Conservation (phyloP, 169 alveolate genomes). For the Eimeria zaria region DNA sequence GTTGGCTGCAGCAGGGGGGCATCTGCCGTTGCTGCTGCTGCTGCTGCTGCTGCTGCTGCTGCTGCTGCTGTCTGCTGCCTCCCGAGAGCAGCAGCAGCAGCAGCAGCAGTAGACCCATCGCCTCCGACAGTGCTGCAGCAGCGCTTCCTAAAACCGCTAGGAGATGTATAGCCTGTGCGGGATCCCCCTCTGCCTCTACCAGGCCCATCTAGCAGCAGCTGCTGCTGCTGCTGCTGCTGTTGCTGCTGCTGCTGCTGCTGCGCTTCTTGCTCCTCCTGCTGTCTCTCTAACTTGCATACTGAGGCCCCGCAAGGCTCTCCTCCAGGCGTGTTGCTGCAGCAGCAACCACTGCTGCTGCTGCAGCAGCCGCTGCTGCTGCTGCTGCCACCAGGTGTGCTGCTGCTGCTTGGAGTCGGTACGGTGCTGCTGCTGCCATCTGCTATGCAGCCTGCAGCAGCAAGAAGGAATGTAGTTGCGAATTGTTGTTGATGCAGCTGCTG, state of each 20-base stretch:
- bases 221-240: slow-evolving; percentile 32
- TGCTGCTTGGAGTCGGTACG: slow-evolving; percentile 60
- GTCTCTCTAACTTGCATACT: slow-evolving; percentile 52
- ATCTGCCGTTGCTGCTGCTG: slow-evolving; percentile 34
- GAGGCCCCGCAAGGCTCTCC: slow-evolving; percentile 40
- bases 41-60: slow-evolving; percentile 13
- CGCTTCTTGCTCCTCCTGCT: slow-evolving; percentile 40
- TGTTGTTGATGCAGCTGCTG: slow-evolving; percentile 77
- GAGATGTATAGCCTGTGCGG: slow-evolving; percentile 48
- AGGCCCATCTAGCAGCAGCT: slow-evolving; percentile 62
- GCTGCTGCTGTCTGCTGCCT: slow-evolving; percentile 51
- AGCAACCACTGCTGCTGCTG: slow-evolving; percentile 42
- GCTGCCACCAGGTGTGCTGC: slow-evolving; percentile 71
- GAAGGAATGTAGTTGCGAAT: slow-evolving; percentile 42
- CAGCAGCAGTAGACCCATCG: slow-evolving; percentile 7
- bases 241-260: slow-evolving; percentile 73
- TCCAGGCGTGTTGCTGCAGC: slow-evolving; percentile 28
- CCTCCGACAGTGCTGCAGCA: slow-evolving; percentile 35
- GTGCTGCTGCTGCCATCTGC: slow-evolving; percentile 58
- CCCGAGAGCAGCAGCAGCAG: slow-evolving; percentile 52
- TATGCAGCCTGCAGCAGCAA: slow-evolving; percentile 64
- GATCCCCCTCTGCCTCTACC: slow-evolving; percentile 63
- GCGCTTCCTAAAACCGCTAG: slow-evolving; percentile 22
- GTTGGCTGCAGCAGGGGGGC: slow-evolving; percentile 44
- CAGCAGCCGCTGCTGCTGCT: slow-evolving; percentile 58